phyloP scores from a whole-genome alignment of 176 grass and related monocot genomes.

The Rhynchospora tenuis region DNA sequence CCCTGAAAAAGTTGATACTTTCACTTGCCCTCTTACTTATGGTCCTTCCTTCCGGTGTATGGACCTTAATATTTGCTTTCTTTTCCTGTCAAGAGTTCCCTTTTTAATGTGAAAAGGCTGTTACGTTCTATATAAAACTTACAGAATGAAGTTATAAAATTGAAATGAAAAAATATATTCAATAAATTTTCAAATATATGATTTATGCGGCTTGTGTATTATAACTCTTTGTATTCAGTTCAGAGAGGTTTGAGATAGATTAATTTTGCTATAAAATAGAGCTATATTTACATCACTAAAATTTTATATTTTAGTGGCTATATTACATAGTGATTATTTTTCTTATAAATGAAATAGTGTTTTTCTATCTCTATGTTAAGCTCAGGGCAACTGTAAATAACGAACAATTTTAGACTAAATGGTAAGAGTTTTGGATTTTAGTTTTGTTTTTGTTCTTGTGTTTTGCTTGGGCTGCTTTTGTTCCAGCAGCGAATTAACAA shows the following conservation, averaged over 20 bases:
- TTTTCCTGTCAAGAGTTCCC: background rate
- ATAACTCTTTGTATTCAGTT: no score
- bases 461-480: background rate
- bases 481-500: conserved; percentile 1
- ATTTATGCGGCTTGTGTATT: background rate
- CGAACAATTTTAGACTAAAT: background rate
- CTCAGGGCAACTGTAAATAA: background rate
- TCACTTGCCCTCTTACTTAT: background rate
- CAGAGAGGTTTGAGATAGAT: no score
- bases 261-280: no score
- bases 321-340: background rate
- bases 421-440: background rate
- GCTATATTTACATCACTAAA: no score
- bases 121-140: background rate
- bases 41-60: background rate
- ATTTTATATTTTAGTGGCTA: no score
- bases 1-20: background rate
- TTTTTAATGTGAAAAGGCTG: background rate
- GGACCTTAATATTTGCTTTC: background rate
- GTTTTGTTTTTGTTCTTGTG: background rate
- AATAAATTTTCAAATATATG: background rate
- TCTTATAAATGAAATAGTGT: background rate
- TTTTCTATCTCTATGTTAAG: background rate
- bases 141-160: background rate
- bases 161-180: background rate